Percentiles rank a stretch among this genome's conserved stretches.
Conservation (phyloP, 2,329 filamentous ascomycete genomes). For the Myriosclerotinia duriaeana region DNA sequence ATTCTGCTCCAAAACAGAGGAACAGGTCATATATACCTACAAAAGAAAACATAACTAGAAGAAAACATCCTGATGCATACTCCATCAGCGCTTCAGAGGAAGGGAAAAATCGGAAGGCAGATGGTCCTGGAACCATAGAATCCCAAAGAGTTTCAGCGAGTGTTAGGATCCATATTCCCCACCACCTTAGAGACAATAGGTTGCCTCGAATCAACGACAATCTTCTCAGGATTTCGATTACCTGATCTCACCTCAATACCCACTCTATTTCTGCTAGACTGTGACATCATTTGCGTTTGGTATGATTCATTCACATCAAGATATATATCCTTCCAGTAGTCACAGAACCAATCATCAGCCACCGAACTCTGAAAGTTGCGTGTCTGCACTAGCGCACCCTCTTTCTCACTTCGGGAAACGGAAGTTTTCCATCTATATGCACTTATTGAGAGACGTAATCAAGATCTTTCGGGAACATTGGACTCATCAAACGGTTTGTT, state of each 20-base stretch:
- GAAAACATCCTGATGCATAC: neutral
- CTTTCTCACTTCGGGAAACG: neutral
- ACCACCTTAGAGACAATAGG: neutral
- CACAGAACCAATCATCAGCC: neutral
- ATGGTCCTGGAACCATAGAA: neutral
- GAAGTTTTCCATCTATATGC: neutral
- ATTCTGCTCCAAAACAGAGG: neutral
- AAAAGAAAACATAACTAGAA: neutral
- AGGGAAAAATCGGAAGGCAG: too few relatives aligned
- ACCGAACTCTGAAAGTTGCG: slow-evolving; percentile 3
- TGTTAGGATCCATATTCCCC: neutral
- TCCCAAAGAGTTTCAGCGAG: neutral
- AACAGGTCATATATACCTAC: neutral
- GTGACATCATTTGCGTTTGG: neutral
- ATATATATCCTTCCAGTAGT: neutral
- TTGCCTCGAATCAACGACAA: neutral
- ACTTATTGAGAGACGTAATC: neutral
- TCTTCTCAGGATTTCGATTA: neutral
- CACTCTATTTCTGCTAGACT: neutral
- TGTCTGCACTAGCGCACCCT: neutral
- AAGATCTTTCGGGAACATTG: neutral
- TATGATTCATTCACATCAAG: neutral
- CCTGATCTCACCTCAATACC: too few relatives aligned
- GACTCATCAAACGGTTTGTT: neutral
- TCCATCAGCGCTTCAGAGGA: neutral